Evolutionary conservation across 192 early-diverging fungal species (phyloP), one percentile per base, ranked within the genome.

Genomic region (Rhizoclosmatium sp.): DNA sequence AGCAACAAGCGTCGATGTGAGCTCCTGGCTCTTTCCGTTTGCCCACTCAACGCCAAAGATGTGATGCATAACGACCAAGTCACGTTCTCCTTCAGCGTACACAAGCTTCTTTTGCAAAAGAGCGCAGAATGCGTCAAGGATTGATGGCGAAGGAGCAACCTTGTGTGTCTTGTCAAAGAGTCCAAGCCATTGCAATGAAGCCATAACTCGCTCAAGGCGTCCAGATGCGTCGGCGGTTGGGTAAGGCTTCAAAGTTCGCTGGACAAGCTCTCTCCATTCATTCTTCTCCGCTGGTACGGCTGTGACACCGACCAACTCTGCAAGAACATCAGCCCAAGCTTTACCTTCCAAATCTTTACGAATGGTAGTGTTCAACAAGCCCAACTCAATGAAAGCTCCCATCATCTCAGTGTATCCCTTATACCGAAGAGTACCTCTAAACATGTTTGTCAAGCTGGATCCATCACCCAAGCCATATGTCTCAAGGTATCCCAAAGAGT

Each of bases 31-130:
- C 7, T 9, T 76, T 54, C 83, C 96, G 80, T 97, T 92, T 86
- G 93, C 94, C 82, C 91, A 87, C 85, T 97, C 96, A 49, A 97
- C 88, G 80, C 95, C 97, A 82, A 99, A 99, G 83, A 91, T 92
- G 91, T 99, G 97, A 86, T 98, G 97, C 82, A 99, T 90, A 84
- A 99, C 92, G 62, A 98, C 95, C 92, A 99, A 93, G 85, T 99
- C 97, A 78, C 97, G 92, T 85, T 99, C 97, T 54, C 91, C 91
- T 73, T 90, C 87, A 71, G 85, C 93, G 82, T 97, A 99, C 89
- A 96, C 94, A 93, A 97, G 95, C 87, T 96, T 97, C 66, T 95
- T 92, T 85, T 99, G 95, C 9, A 99, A 86, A 16, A 95, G 95
- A 4, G 97, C 96, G 87, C 97, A 99, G 64, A 99, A 90, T 16